phyloP scores from a whole-genome alignment of 1,284 basidiomycete genomes.

The Somion occarium region DNA sequence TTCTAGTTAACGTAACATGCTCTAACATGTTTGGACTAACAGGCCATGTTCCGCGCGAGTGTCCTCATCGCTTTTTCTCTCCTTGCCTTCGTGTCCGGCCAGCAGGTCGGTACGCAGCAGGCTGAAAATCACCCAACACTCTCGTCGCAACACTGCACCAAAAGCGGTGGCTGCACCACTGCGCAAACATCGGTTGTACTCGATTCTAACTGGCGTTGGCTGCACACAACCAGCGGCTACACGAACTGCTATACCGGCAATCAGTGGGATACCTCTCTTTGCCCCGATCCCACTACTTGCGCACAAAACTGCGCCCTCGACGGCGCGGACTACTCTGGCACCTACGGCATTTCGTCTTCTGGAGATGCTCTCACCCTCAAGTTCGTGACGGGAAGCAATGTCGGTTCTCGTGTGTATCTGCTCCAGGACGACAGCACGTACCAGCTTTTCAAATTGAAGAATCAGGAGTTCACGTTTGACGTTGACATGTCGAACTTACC shows the following conservation, averaged over 20 bases:
- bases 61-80: slow-evolving; percentile 23
- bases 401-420: slow-evolving; percentile 56
- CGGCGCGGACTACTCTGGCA: slow-evolving; percentile 48
- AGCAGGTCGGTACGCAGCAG: slow-evolving; percentile 31
- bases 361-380: slow-evolving; percentile 47
- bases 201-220: slow-evolving; percentile 36
- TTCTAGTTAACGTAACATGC: too few relatives aligned
- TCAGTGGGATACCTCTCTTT: slow-evolving; percentile 30
- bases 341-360: slow-evolving; percentile 38
- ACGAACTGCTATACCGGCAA: slow-evolving; percentile 36
- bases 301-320: slow-evolving; percentile 50
- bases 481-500: slow-evolving; percentile 51
- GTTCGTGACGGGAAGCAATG: slow-evolving; percentile 46
- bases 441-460: slow-evolving; percentile 47
- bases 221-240: slow-evolving; percentile 25
- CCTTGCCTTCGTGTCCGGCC: slow-evolving; percentile 23
- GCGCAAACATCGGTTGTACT: slow-evolving; percentile 26
- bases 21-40: too few relatives aligned
- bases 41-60: slow-evolving; percentile 21
- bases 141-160: slow-evolving; percentile 25
- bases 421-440: slow-evolving; percentile 40
- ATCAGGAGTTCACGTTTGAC: slow-evolving; percentile 55
- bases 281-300: slow-evolving; percentile 31
- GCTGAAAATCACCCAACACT: slow-evolving; percentile 32
- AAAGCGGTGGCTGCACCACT: slow-evolving; percentile 22